Evolutionary conservation across 2,329 filamentous ascomycete species (phyloP).

Genomic region (Fusarium napiforme): DNA sequence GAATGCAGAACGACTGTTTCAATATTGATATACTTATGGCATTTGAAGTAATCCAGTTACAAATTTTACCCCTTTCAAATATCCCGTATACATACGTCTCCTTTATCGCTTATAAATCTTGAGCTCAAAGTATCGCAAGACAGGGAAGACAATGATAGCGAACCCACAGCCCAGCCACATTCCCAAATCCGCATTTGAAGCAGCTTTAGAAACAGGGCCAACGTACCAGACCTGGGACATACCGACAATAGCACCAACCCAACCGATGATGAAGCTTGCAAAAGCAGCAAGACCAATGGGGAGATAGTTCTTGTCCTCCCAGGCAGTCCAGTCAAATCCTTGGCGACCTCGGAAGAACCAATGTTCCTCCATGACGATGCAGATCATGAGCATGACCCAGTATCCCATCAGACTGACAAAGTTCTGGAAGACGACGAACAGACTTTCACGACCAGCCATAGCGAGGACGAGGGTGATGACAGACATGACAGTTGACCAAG

Average conservation of each 20-base stretch:
- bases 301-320: conserved; percentile 58
- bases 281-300: conserved; percentile 58
- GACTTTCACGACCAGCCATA: conserved; percentile 62
- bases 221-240: conserved; percentile 70
- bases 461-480: conserved; percentile 66
- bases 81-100: fast-evolving
- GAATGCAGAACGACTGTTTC: too few relatives aligned
- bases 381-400: conserved; percentile 64
- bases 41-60: background rate
- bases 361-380: conserved; percentile 59
- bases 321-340: conserved; percentile 56
- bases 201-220: conserved; percentile 66
- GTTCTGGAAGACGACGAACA: conserved; percentile 65
- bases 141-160: conserved; percentile 57
- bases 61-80: background rate
- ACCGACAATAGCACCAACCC: conserved; percentile 64
- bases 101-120: conserved; percentile 39
- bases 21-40: background rate
- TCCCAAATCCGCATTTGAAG: conserved; percentile 60
- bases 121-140: conserved; percentile 45
- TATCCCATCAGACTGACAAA: conserved; percentile 66
- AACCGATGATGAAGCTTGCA: conserved; percentile 56
- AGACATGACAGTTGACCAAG: conserved; percentile 65
- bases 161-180: conserved; percentile 73
- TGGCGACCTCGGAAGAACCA: conserved; percentile 55